Base-by-base conservation (phyloP, 352 stramenopile genomes). In the Phytophthora sp. region DNA sequence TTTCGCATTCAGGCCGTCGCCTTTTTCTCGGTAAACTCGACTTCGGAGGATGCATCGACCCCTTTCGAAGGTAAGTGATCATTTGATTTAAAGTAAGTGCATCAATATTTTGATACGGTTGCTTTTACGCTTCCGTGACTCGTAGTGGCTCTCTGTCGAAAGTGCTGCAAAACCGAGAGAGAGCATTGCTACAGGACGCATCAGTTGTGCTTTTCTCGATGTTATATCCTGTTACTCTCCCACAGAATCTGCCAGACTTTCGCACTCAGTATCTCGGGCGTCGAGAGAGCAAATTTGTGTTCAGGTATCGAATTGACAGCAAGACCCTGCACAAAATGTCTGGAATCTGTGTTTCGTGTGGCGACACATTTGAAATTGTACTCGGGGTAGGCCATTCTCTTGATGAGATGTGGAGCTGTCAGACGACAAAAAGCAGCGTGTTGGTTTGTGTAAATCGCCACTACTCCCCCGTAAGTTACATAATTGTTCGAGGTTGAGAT, bases 21-120 rank as follows among this genome's bases (percentile, higher is more conserved):
- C 45, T 69, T 43, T 63, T 64, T 28, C 43, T 69, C 1, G 61
- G 53, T 11, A 69, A 69, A 26, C 21, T 69, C 12, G 54, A 69
- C 28, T 69, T 69, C 45, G 61, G 61, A 28, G 46, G 55, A 31
- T 42, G 51, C 20, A 51, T 69, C 31, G 54, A 60, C 20, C 54
- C 60, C 10, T 64, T 63, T 23, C n/a, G 54, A 7, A 54, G 44
- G 60, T 69, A 44, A 20, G 30, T 44, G 12, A 31, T 20, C 20
- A 30, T 44, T 41, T n/a, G 34, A 12, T 43, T 43, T n/a, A 15
- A 23, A 4, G 17, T 12, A 3, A 5, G 13, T 11, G 28, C 35
- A 43, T 24, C 11, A 24, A 5, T 24, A 5, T 10, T 43, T 24
- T 43, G 5, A 30, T 31, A 9, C 46, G 21, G n/a, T 41, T 38